phyloP scores from a whole-genome alignment of 805 yeast species.

The Candida bentonensis region DNA sequence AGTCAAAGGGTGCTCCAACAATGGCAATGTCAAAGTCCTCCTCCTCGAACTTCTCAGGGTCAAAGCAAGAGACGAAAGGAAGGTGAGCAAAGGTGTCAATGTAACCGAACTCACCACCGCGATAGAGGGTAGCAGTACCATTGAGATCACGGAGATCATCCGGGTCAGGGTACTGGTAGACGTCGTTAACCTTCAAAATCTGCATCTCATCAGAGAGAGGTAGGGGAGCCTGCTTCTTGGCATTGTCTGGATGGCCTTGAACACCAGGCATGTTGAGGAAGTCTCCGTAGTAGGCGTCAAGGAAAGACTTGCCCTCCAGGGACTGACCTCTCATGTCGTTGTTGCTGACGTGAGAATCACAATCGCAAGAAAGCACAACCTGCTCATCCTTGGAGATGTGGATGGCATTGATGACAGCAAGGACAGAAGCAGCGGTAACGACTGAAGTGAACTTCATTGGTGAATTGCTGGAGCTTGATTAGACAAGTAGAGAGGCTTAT shows the following conservation, averaged over 20 bases:
- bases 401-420: not conserved
- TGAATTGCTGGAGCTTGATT: not conserved
- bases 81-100: constrained; percentile 57
- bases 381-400: not conserved
- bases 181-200: constrained; percentile 20
- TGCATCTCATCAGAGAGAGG: constrained; percentile 16
- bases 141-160: constrained; percentile 27
- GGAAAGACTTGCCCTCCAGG: constrained; percentile 16
- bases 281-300: constrained; percentile 24
- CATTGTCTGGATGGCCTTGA: not conserved
- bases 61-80: constrained; percentile 38
- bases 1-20: constrained; percentile 59
- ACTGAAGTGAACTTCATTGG: not conserved
- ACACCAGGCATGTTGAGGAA: constrained; percentile 17
- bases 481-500: too few species aligned
- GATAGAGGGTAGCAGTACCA: constrained; percentile 31
- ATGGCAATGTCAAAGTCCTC: constrained; percentile 43
- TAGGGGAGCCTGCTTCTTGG: not conserved
- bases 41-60: constrained; percentile 19
- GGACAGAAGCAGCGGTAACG: not conserved
- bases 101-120: constrained; percentile 23
- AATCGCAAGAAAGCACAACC: not conserved
- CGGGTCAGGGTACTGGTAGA: constrained; percentile 20
- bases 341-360: not conserved
- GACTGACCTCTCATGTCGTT: not conserved